phyloP scores from a whole-genome alignment of 2,329 filamentous ascomycete genomes.

The Colletotrichum sp. region DNA sequence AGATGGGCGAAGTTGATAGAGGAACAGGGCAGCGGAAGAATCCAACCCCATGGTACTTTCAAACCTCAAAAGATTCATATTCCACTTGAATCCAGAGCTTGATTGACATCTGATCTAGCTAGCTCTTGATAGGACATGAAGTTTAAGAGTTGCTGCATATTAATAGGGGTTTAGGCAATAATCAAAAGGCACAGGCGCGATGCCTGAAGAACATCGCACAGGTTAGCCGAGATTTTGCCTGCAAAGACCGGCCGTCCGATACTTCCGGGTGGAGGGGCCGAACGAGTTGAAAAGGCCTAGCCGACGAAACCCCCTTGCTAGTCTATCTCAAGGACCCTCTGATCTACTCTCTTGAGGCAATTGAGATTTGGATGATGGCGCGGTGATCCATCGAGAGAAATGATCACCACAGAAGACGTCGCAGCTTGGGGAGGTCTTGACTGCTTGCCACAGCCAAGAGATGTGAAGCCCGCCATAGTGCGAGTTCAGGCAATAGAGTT shows the following conservation, averaged over 20 bases:
- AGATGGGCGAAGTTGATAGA: background rate
- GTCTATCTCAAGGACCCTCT: background rate
- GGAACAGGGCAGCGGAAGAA: background rate
- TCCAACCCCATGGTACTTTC: background rate
- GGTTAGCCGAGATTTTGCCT: background rate
- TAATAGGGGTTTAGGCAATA: background rate
- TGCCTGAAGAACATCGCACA: background rate
- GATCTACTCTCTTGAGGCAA: background rate
- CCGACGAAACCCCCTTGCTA: background rate
- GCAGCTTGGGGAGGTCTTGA: background rate
- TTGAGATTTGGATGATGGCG: background rate
- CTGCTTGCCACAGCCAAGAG: too few species aligned
- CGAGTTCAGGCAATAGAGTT: background rate
- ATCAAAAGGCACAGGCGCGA: background rate
- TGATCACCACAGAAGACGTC: background rate
- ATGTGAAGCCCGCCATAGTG: background rate
- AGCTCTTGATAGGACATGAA: background rate
- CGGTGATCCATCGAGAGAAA: background rate
- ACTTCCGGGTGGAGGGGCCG: background rate
- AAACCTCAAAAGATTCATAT: background rate
- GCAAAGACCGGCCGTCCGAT: background rate
- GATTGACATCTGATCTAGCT: fast-evolving
- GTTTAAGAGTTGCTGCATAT: background rate
- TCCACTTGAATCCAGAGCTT: background rate
- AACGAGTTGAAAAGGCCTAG: background rate